Conservation (phyloP, 2,329 filamentous ascomycete species). For the Penicillium oxalicum region DNA sequence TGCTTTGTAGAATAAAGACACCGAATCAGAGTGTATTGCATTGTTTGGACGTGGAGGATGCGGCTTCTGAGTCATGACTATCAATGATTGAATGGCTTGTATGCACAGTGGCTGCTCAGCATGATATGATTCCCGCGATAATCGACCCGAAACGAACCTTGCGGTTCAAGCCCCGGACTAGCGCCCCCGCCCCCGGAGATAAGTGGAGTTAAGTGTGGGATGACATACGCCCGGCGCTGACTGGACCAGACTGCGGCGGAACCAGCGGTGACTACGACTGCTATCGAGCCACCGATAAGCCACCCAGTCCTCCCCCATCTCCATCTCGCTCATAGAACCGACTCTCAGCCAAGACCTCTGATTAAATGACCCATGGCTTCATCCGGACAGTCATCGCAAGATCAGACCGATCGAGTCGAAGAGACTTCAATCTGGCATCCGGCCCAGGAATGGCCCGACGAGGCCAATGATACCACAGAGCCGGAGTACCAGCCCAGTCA, state of each 20-base stretch:
- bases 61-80: too few relatives aligned
- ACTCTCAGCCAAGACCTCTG: constrained; percentile 1
- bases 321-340: neutral
- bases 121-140: too few relatives aligned
- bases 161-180: neutral
- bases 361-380: constrained; percentile 24
- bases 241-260: constrained; percentile 3
- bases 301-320: neutral
- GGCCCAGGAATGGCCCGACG: constrained; percentile 35
- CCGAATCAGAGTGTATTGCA: too few relatives aligned
- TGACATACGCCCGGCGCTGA: neutral
- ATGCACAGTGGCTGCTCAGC: too few relatives aligned
- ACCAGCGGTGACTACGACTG: constrained; percentile 8
- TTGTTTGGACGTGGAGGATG: too few relatives aligned
- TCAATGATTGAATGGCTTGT: too few relatives aligned
- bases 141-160: too few relatives aligned
- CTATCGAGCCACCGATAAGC: constrained; percentile 18
- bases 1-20: too few relatives aligned
- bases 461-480: constrained; percentile 27
- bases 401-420: constrained; percentile 19
- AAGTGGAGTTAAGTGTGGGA: constrained; percentile 3
- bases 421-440: constrained; percentile 29
- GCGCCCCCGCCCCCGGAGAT: neutral
- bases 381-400: constrained; percentile 18
- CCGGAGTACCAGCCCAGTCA: constrained; percentile 14